phyloP scores from a whole-genome alignment of 2,329 filamentous ascomycete genomes.

The Monilinia fructigena region DNA sequence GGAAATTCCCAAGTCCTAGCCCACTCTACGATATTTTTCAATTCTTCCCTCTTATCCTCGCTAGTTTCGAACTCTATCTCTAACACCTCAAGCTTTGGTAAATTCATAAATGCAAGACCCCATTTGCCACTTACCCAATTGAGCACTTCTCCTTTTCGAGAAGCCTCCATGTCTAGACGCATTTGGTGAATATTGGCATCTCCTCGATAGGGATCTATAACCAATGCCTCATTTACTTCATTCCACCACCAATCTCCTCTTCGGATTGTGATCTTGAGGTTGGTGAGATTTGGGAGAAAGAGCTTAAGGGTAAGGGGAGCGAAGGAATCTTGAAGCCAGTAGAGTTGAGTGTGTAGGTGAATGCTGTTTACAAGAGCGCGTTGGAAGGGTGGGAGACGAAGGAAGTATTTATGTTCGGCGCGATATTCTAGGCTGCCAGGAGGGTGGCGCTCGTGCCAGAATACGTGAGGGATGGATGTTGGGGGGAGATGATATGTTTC shows the following conservation, averaged over 20 bases:
- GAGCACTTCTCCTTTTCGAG: neutral
- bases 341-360: slow-evolving; percentile 32
- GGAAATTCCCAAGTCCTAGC: slow-evolving; percentile 34
- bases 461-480: slow-evolving; percentile 30
- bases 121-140: slow-evolving; percentile 24
- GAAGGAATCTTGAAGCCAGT: slow-evolving; percentile 32
- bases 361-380: slow-evolving; percentile 21
- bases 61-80: slow-evolving; percentile 34
- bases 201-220: slow-evolving; percentile 29
- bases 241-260: slow-evolving; percentile 36
- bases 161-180: slow-evolving; percentile 18
- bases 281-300: slow-evolving; percentile 28
- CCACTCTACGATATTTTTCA: slow-evolving; percentile 30
- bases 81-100: slow-evolving; percentile 27
- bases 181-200: slow-evolving; percentile 21
- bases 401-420: slow-evolving; percentile 25
- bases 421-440: neutral
- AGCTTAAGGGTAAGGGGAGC: slow-evolving; percentile 11
- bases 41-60: slow-evolving; percentile 33
- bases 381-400: slow-evolving; percentile 25
- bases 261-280: slow-evolving; percentile 33
- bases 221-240: slow-evolving; percentile 27
- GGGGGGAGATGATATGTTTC: slow-evolving; percentile 33
- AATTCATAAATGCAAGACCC: slow-evolving; percentile 29
- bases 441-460: slow-evolving; percentile 27